Percentiles rank a stretch among this genome's conserved stretches.
These are phyloP conservation scores for Rhizophagus clarus DNA, from an alignment of 192 early-diverging fungal species.

Conservation along the genomic window DNA sequence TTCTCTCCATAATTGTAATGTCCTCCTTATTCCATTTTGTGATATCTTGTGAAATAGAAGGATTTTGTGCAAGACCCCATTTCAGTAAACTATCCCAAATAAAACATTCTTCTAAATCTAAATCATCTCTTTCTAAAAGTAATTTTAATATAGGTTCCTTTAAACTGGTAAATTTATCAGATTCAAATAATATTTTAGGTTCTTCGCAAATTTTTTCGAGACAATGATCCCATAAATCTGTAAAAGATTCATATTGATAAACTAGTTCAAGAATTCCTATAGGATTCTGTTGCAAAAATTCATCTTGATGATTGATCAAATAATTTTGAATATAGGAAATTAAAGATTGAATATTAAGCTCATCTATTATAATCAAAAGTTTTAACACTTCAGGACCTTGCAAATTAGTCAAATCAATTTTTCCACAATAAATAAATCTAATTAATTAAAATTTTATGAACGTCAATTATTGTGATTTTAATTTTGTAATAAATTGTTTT, in stretches of 20 bases:
- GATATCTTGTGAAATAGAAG: background rate
- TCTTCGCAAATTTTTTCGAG: no score
- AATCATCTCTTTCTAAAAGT: no score
- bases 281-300: background rate
- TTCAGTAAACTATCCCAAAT: background rate
- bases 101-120: no score
- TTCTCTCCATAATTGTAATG: background rate
- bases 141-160: no score
- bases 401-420: background rate
- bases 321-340: background rate
- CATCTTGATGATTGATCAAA: background rate
- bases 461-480: no score
- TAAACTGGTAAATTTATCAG: no score
- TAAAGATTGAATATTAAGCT: background rate
- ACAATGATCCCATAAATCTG: no score
- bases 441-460: no score
- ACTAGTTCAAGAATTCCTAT: no score
- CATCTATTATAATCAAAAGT: background rate
- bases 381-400: background rate
- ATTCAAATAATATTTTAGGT: no score
- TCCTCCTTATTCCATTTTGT: background rate
- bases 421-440: constrained; percentile 3
- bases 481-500: no score
- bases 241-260: no score
- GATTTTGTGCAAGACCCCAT: background rate